Evolutionary conservation across 2,329 filamentous ascomycete genomes (phyloP).

Genomic region (Periconia macrospinosa): DNA sequence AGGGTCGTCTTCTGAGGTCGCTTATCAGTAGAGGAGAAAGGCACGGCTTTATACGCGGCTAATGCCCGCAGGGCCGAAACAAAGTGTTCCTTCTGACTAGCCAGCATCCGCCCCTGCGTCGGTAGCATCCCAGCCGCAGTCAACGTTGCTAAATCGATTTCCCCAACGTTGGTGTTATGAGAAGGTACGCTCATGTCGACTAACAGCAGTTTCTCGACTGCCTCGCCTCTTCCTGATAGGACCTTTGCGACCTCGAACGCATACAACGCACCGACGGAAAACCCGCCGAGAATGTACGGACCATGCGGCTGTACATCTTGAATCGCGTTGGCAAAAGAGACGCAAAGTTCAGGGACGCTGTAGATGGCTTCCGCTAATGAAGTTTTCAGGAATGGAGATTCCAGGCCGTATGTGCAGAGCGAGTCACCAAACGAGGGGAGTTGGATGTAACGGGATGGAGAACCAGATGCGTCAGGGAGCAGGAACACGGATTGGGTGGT

Average conservation of each 20-base stretch:
- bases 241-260: conserved; percentile 36
- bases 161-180: background rate
- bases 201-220: background rate
- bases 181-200: conserved; percentile 2
- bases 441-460: conserved; percentile 1
- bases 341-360: background rate
- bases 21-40: background rate
- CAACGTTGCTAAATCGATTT: background rate
- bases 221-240: background rate
- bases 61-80: background rate
- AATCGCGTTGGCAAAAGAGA: background rate
- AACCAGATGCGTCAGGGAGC: background rate
- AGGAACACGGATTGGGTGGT: background rate
- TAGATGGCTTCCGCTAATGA: background rate
- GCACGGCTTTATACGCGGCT: background rate
- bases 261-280: conserved; percentile 40
- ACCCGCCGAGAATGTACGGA: conserved; percentile 42
- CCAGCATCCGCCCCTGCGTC: background rate
- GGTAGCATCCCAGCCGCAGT: background rate
- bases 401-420: conserved; percentile 1
- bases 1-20: background rate
- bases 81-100: background rate
- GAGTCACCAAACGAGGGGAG: background rate
- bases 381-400: conserved; percentile 5
- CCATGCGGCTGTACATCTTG: conserved; percentile 32